Evolutionary conservation across 2,329 filamentous ascomycete species (phyloP), one percentile per base, ranked within the genome.

Genomic region (Diaporthe caulivora): DNA sequence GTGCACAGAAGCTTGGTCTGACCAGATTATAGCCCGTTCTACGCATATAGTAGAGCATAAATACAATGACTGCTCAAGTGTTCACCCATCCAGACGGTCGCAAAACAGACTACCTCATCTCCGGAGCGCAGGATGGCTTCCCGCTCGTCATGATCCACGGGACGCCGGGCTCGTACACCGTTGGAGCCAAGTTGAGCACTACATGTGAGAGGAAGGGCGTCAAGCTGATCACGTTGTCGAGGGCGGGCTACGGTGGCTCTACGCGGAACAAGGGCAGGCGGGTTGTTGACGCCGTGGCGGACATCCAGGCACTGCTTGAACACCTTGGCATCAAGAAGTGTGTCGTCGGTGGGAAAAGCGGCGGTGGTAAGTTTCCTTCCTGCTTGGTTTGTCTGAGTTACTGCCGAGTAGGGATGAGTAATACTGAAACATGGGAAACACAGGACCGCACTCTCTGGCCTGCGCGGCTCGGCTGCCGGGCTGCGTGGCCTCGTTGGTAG

Each of bases 251-350:
- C n/a, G 73, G 73, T 15, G 51, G 42, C 11, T 75, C 73, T n/a
- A 67, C 64, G 21, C 47, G 70, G 24, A 64, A 75, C 2, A 49
- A 34, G 31, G 73, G 64, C 31, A 67, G 73, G 44, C 54, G 21
- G 21, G 42, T 70, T 2, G 73, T 73, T 11, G 71, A 75, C 29
- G 31, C 58, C 21, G 71, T 70, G 21, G 51, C 64, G 49, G 70
- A 75, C 21, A 65, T 75, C 21, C 47, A 71, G n/a, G 74, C 69
- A 34, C 40, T 75, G 60, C 68, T 74, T 11, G 55, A 60, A 29
- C 72, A 75, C 29, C 47, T 75, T 26, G 72, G 62, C 34, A 26
- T 72, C 26, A 71, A 75, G 54, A 65, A 74, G 49, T 74, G 72
- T 40, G 17, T 69, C 13, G 67, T 75, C 34, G 68, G 47, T 11